A percentile compares a stretch with the other conserved stretches of the same genome.
Conservation (phyloP, 495 filamentous ascomycete genomes). For the Trypethelium eluteriae region DNA sequence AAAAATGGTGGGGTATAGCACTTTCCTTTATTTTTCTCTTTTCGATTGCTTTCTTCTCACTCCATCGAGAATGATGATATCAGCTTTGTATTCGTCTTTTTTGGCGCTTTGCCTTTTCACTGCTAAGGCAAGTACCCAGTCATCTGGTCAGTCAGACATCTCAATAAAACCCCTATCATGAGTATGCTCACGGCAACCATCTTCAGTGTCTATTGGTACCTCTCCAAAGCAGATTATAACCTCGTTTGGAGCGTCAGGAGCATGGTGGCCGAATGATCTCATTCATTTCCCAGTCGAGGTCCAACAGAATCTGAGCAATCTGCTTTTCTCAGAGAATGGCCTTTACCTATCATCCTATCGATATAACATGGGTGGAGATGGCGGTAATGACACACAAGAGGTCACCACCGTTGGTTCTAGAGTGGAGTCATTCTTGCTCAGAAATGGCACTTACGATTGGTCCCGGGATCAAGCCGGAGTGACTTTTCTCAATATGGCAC, state of each 20-base stretch:
- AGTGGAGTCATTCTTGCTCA: constrained; percentile 19
- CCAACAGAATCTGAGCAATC: constrained; percentile 14
- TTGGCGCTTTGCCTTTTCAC: too few relatives aligned
- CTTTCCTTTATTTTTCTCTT: too few relatives aligned
- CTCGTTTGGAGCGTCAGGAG: constrained; percentile 18
- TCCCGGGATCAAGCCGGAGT: constrained; percentile 21
- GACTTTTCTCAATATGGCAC: constrained; percentile 18
- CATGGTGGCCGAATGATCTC: constrained; percentile 20
- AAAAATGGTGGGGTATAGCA: too few relatives aligned
- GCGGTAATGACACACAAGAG: constrained; percentile 18
- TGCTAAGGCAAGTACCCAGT: too few relatives aligned
- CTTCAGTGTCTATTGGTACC: constrained; percentile 9
- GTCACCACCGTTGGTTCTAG: constrained; percentile 12
- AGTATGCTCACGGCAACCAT: neutral
- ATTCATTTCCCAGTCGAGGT: constrained; percentile 17
- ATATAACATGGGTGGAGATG: constrained; percentile 23
- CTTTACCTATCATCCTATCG: constrained; percentile 19
- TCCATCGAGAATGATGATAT: too few relatives aligned
- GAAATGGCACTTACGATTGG: constrained; percentile 22
- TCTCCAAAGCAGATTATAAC: constrained; percentile 16
- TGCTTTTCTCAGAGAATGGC: constrained; percentile 22
- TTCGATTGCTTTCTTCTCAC: too few relatives aligned
- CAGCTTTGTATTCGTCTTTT: too few relatives aligned
- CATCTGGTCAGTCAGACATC: too few relatives aligned
- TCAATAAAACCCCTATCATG: too few relatives aligned